Base-by-base conservation (phyloP, 1,139 yeast species). In the Blastobotrys apis region DNA sequence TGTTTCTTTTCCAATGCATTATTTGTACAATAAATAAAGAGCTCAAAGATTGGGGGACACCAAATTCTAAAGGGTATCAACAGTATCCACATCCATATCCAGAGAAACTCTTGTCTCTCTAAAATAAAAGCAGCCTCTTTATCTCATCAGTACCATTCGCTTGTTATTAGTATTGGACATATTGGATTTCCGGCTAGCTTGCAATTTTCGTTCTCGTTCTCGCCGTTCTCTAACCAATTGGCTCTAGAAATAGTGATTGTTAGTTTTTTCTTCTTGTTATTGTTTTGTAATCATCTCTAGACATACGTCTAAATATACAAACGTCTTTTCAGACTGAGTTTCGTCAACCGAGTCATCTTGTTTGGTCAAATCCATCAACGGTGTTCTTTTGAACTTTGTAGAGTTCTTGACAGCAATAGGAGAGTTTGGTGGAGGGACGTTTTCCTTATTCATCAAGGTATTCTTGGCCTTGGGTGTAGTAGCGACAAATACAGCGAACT, bases 111-210 rank as follows among this genome's bases (percentile, higher is more conserved):
- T 6, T 16, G 19, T 23, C 16, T 16, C 5, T 33, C 9, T 13
- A 29, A 12, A 19, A 15, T 38, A 26, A 45, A 31, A 23, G n/a
- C n/a, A n/a, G n/a, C n/a, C n/a, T n/a, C n/a, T 32, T 41, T 39
- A 54, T 39, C 57, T 47, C 58, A 54, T 53, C 39, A 53, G 41
- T 13, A 54, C 52, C 51, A 54, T 51, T 37, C 51, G 51, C 46
- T 52, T 48, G 37, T 31, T 33, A n/a, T n/a, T n/a, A n/a, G n/a
- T n/a, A n/a, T n/a, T n/a, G n/a, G n/a, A n/a, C n/a, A n/a, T n/a
- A n/a, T n/a, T n/a, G n/a, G n/a, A n/a, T n/a, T n/a, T n/a, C n/a
- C n/a, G n/a, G n/a, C n/a, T n/a, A n/a, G n/a, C n/a, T n/a, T n/a
- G 26, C 20, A 34, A 20, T 10, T 22, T 29, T 20, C 30, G 29